phyloP scores from a whole-genome alignment of 1,284 basidiomycete genomes.

The Chalciporus sp. region DNA sequence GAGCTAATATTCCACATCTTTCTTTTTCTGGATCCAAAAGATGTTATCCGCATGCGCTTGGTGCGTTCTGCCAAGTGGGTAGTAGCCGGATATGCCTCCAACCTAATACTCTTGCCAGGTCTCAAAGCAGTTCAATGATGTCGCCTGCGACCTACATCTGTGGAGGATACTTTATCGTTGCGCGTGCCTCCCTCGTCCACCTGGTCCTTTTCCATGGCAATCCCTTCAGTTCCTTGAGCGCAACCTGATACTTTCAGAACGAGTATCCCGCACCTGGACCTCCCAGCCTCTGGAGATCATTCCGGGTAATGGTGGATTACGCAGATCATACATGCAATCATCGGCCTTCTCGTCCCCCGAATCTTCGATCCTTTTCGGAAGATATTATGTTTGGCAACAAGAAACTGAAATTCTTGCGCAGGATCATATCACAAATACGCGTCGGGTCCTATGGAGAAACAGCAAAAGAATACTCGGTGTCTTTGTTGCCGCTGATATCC shows the following conservation, averaged over 20 bases:
- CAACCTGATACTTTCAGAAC: conserved; percentile 18
- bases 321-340: conserved; percentile 16
- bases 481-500: conserved; percentile 18
- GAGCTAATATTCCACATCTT: conserved; percentile 23
- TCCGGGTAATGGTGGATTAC: conserved; percentile 18
- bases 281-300: conserved; percentile 17
- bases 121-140: conserved; percentile 20
- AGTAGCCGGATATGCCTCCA: no score
- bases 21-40: conserved; percentile 15
- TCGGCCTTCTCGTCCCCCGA: conserved; percentile 15
- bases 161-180: conserved; percentile 21
- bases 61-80: no score
- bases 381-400: conserved; percentile 28
- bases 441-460: conserved; percentile 20
- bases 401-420: conserved; percentile 23
- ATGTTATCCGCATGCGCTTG: conserved; percentile 21
- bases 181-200: conserved; percentile 22
- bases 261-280: conserved; percentile 26
- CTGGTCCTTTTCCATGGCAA: conserved; percentile 30
- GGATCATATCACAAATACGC: conserved; percentile 24
- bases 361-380: conserved; percentile 30
- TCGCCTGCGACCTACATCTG: conserved; percentile 18
- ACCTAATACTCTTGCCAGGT: conserved; percentile 12
- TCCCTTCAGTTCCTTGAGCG: conserved; percentile 23
- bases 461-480: conserved; percentile 21